A percentile compares a stretch with the other conserved stretches of the same genome.
These are phyloP conservation scores for Rhododendron ovatum DNA, from an alignment of 148 eudicot species.

Conservation along the genomic window DNA sequence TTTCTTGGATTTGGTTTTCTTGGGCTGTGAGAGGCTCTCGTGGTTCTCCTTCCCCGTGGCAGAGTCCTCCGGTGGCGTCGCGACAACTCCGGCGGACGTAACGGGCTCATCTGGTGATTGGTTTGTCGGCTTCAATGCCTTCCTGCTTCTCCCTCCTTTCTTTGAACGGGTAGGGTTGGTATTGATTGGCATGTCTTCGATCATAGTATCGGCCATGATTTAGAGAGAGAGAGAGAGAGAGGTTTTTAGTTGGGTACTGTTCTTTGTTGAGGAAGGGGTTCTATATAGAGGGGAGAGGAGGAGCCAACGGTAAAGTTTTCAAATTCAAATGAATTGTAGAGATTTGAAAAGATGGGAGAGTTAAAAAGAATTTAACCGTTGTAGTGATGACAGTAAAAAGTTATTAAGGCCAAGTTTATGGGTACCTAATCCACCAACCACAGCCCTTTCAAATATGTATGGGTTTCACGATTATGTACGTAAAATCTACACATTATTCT, in stretches of 20 bases:
- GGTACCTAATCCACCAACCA: no score
- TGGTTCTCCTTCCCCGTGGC: slow-evolving; percentile 56
- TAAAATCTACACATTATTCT: no score
- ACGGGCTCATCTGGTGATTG: slow-evolving; percentile 50
- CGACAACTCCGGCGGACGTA: slow-evolving; percentile 24
- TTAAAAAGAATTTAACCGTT: background rate
- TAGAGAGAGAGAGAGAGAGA: slow-evolving; percentile 9
- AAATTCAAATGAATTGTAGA: slow-evolving; percentile 20
- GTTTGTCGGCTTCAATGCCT: slow-evolving; percentile 59
- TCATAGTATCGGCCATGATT: slow-evolving; percentile 40
- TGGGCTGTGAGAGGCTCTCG: slow-evolving; percentile 43
- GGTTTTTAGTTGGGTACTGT: background rate
- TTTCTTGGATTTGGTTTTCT: slow-evolving; percentile 44
- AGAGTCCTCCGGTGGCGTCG: slow-evolving; percentile 10
- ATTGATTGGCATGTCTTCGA: slow-evolving; percentile 17
- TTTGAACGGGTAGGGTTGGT: slow-evolving; percentile 34
- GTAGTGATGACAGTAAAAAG: background rate
- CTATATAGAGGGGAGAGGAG: slow-evolving; percentile 21
- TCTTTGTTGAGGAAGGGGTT: background rate
- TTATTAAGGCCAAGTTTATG: background rate
- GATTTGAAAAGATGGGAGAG: background rate
- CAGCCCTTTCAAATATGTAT: no score
- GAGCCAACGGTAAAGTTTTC: slow-evolving; percentile 33
- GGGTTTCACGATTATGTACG: no score
- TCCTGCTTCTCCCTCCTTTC: slow-evolving; percentile 50